Evolutionary conservation across 2,329 filamentous ascomycete species (phyloP).

Genomic region (Epichloe festucae): DNA sequence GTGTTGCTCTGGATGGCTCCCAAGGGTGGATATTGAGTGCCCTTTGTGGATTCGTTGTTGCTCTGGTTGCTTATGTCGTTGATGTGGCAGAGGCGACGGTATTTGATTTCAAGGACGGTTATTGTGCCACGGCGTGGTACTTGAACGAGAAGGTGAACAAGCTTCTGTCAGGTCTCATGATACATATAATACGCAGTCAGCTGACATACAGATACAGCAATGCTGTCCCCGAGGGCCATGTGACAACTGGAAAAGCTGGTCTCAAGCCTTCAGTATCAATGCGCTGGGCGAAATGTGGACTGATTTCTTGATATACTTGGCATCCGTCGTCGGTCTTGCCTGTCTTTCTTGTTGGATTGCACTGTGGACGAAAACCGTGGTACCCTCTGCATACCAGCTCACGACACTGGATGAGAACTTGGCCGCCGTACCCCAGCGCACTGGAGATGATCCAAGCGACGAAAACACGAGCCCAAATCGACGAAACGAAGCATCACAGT

Average conservation of each 20-base stretch:
- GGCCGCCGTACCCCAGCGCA: constrained; percentile 40
- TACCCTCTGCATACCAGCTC: constrained; percentile 77
- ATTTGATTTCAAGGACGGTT: constrained; percentile 86
- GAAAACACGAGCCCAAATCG: constrained; percentile 31
- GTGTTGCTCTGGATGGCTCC: constrained; percentile 67
- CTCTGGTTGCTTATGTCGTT: constrained; percentile 74
- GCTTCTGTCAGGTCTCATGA: not conserved
- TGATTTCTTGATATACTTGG: constrained; percentile 67
- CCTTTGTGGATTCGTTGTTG: constrained; percentile 75
- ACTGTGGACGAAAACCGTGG: constrained; percentile 81
- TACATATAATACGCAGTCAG: not conserved
- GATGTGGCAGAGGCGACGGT: constrained; percentile 75
- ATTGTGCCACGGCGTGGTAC: constrained; percentile 62
- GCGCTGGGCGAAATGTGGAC: constrained; percentile 44
- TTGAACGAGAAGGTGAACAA: constrained; percentile 49
- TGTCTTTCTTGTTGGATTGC: constrained; percentile 66
- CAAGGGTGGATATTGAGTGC: constrained; percentile 94
- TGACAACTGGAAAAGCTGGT: constrained; percentile 44
- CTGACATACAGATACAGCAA: constrained; percentile 19
- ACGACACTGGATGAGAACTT: constrained; percentile 89
- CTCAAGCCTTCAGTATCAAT: constrained; percentile 31
- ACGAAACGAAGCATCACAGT: constrained; percentile 23
- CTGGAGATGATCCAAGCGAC: constrained; percentile 28
- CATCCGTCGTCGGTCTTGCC: constrained; percentile 58
- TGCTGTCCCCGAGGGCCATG: constrained; percentile 44